phyloP scores from a whole-genome alignment of 768 basidiomycete species.

The Galerina sulciceps region DNA sequence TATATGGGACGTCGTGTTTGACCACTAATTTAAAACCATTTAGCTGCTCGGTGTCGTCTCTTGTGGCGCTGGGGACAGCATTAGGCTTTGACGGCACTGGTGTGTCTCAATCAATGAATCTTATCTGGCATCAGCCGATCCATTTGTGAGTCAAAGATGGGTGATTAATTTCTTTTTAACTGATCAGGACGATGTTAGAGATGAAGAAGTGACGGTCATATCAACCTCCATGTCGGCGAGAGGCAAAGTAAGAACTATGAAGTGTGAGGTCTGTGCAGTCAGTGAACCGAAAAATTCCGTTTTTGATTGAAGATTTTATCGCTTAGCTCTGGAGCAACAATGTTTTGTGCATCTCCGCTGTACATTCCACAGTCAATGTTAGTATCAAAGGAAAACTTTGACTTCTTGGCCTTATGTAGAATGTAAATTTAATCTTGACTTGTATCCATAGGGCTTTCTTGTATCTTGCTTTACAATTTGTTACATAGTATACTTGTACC shows the following conservation, averaged over 20 bases:
- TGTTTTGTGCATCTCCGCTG: conserved; percentile 46
- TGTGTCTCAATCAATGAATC: conserved; percentile 54
- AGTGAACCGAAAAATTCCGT: background rate
- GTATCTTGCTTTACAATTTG: background rate
- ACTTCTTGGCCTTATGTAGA: background rate
- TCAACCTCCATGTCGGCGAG: conserved; percentile 45
- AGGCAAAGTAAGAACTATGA: conserved; percentile 43
- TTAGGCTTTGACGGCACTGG: conserved; percentile 47
- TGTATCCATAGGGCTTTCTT: conserved; percentile 5
- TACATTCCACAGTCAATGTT: conserved; percentile 44
- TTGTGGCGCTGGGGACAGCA: conserved; percentile 43
- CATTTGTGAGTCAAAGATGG: conserved; percentile 32
- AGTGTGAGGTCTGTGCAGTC: conserved; percentile 44
- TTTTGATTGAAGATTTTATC: background rate
- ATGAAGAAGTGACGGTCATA: conserved; percentile 43
- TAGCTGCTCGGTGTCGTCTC: conserved; percentile 49
- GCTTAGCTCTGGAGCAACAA: conserved; percentile 45
- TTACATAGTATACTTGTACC: background rate
- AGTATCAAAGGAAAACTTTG: conserved; percentile 2
- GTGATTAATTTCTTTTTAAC: too few relatives aligned
- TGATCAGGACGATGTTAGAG: conserved; percentile 30
- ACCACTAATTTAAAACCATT: background rate
- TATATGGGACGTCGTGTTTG: background rate
- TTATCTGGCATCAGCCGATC: conserved; percentile 51
- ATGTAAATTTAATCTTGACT: background rate